Percentiles rank a stretch among this genome's conserved stretches.
These are phyloP conservation scores for Corymbia calophylla DNA, from an alignment of 441 rosid genomes.

Conservation along the genomic window DNA sequence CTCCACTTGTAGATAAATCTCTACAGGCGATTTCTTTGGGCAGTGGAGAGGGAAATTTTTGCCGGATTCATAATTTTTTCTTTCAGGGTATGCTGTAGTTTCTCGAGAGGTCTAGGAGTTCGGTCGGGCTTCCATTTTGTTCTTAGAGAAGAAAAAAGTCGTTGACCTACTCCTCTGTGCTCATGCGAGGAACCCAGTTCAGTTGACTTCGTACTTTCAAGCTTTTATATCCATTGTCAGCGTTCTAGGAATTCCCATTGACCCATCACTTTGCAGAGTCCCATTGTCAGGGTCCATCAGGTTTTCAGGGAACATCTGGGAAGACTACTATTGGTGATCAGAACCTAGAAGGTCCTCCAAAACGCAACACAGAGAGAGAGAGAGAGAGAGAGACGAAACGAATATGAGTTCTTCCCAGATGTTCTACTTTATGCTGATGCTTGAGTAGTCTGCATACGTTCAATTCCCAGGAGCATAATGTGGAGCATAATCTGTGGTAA, in stretches of 20 bases:
- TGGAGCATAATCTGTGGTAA: not conserved
- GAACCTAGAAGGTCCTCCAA: not conserved
- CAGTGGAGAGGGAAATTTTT: not conserved
- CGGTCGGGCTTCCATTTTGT: not conserved
- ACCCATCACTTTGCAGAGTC: not conserved
- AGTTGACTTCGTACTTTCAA: not conserved
- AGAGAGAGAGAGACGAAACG: not conserved
- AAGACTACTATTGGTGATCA: not conserved
- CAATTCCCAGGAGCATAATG: not conserved
- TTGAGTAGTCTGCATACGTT: not conserved
- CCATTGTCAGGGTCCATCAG: not conserved
- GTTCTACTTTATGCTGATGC: not conserved
- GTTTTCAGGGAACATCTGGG: not conserved
- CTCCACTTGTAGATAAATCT: slow-evolving; percentile 50
- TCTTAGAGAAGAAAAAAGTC: not conserved
- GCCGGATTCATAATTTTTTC: not conserved
- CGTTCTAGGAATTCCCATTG: not conserved
- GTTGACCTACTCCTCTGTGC: not conserved
- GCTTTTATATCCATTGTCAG: not conserved
- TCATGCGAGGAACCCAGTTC: not conserved
- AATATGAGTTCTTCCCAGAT: not conserved
- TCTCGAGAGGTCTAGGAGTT: not conserved
- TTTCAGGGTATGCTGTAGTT: not conserved
- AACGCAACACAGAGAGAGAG: not conserved
- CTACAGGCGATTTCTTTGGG: not conserved